Evolutionary conservation across 1,139 yeast species (phyloP).

Genomic region (Diutina siamensis): DNA sequence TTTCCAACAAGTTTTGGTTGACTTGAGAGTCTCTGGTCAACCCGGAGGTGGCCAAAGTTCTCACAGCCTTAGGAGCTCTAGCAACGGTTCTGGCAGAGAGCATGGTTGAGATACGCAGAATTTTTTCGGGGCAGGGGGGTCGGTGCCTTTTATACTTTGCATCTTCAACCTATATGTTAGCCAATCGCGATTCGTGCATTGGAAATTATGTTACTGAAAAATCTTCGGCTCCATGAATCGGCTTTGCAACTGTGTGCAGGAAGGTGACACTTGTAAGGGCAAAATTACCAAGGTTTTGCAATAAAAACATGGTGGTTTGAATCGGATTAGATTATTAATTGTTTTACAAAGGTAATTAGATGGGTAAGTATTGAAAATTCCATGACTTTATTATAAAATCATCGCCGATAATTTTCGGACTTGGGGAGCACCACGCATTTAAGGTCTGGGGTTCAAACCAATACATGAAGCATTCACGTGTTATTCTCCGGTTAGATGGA

Average conservation of each 20-base stretch:
- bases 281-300: no score
- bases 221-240: constrained; percentile 5
- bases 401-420: neutral
- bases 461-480: neutral
- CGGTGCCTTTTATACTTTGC: neutral
- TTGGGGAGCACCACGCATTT: neutral
- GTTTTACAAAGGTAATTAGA: no score
- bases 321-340: no score
- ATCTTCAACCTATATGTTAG: neutral
- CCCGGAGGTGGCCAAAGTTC: constrained; percentile 6
- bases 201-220: neutral
- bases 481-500: neutral
- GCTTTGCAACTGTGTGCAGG: neutral
- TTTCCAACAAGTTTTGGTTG: constrained; percentile 82
- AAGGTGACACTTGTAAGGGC: neutral
- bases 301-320: no score
- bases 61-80: constrained; percentile 6
- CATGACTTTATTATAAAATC: neutral
- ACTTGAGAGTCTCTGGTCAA: constrained; percentile 87
- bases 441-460: neutral
- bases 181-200: neutral
- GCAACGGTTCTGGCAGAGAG: constrained; percentile 6
- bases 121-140: neutral
- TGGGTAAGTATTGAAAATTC: no score
- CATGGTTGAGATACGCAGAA: constrained; percentile 3